Evolutionary conservation across 2,329 filamentous ascomycete species (phyloP).

Genomic region (Tolypocladium nubicola): DNA sequence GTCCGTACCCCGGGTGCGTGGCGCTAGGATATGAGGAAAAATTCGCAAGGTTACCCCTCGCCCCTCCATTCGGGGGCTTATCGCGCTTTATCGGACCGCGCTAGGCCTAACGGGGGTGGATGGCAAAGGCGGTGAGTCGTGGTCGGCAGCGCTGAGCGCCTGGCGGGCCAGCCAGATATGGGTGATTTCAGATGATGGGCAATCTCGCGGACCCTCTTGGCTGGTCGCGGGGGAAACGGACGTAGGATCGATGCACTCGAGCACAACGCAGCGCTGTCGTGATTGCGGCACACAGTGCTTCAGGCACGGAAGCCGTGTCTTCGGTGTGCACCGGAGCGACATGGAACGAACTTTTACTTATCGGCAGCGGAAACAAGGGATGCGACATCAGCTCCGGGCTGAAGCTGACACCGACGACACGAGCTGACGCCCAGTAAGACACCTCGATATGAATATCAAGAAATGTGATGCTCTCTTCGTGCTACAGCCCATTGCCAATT

Average conservation of each 20-base stretch:
- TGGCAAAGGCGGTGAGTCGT: conserved; percentile 10
- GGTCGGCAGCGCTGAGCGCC: neutral
- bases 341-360: too few species aligned
- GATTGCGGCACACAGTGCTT: too few species aligned
- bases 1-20: conserved; percentile 1
- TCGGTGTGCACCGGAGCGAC: too few species aligned
- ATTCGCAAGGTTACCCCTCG: conserved; percentile 8
- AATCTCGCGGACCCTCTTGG: neutral
- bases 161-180: conserved; percentile 2
- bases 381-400: neutral
- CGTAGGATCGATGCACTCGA: neutral
- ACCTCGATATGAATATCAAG: neutral
- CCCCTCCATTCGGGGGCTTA: conserved; percentile 13
- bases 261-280: too few species aligned
- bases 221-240: neutral
- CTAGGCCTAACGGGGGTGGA: conserved; percentile 6
- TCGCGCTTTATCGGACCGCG: conserved; percentile 10
- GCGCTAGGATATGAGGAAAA: conserved; percentile 9
- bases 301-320: too few species aligned
- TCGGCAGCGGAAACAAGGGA: too few species aligned
- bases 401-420: neutral
- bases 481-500: neutral
- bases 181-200: conserved; percentile 4
- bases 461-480: neutral
- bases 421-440: neutral